phyloP scores from a whole-genome alignment of 2,329 filamentous ascomycete species.

The Penicillium sp. region DNA sequence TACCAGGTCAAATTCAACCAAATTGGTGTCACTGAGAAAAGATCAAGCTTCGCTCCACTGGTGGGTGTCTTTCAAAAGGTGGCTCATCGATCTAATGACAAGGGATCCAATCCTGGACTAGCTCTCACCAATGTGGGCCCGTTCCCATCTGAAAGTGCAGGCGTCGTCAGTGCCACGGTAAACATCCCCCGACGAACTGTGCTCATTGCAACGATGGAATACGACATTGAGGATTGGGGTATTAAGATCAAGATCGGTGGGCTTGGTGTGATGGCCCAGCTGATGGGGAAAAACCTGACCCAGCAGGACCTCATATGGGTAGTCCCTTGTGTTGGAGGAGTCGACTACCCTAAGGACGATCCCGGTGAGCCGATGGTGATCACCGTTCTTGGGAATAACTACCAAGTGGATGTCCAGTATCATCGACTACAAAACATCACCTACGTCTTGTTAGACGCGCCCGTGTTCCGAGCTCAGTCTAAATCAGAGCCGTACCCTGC shows the following conservation, averaged over 20 bases:
- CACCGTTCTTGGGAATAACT: constrained; percentile 58
- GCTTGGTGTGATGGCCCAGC: constrained; percentile 67
- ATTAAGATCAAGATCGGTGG: constrained; percentile 72
- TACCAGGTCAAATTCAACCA: constrained; percentile 64
- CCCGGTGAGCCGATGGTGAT: constrained; percentile 61
- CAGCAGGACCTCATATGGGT: constrained; percentile 67
- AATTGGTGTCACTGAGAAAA: constrained; percentile 54
- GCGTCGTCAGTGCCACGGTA: constrained; percentile 28
- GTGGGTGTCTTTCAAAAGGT: constrained; percentile 5
- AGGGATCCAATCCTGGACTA: background rate
- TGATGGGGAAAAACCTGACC: constrained; percentile 64
- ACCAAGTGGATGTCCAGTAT: constrained; percentile 63
- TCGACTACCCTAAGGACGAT: constrained; percentile 63
- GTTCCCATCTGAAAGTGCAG: constrained; percentile 32
- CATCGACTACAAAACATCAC: constrained; percentile 65
- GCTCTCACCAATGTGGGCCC: constrained; percentile 22
- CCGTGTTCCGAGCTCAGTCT: constrained; percentile 64
- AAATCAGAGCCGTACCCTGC: constrained; percentile 64
- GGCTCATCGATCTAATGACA: constrained; percentile 1
- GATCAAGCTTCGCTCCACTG: constrained; percentile 42
- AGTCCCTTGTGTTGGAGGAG: constrained; percentile 60
- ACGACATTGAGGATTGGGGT: constrained; percentile 67
- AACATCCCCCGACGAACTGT: constrained; percentile 50
- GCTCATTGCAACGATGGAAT: constrained; percentile 69
- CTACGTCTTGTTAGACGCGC: constrained; percentile 65